Percentiles rank a stretch among this genome's conserved stretches.
phyloP scores from a whole-genome alignment of 306 rosid species.

The Fragaria iinumae region DNA sequence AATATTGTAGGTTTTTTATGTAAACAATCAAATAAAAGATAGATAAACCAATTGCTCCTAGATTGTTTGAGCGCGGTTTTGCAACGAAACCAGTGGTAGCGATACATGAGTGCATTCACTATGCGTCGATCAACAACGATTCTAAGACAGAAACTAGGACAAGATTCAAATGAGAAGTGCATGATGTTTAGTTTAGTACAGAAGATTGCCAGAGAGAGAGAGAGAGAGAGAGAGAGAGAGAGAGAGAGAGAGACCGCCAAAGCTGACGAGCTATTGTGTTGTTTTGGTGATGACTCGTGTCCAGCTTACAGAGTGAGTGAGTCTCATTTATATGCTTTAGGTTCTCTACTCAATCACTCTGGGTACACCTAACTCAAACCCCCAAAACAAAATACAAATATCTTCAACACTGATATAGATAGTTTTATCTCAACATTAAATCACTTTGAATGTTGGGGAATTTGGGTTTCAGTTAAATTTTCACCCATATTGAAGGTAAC shows the following conservation, averaged over 20 bases:
- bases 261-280: neutral
- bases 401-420: too few relatives aligned
- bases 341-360: too few relatives aligned
- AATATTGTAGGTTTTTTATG: neutral
- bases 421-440: too few relatives aligned
- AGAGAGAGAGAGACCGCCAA: neutral
- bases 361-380: too few relatives aligned
- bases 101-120: neutral
- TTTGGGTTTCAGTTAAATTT: too few relatives aligned
- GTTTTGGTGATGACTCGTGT: neutral
- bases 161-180: neutral
- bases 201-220: neutral
- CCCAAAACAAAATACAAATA: too few relatives aligned
- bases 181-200: neutral
- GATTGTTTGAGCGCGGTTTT: neutral
- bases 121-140: neutral
- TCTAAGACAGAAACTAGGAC: neutral
- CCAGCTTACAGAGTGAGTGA: too few relatives aligned
- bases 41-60: neutral
- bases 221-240: constrained; percentile 7
- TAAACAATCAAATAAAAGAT: neutral
- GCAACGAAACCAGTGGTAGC: neutral
- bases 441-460: too few relatives aligned
- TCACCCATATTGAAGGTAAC: too few relatives aligned
- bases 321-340: too few relatives aligned